Percentiles rank a stretch among this genome's conserved stretches.
phyloP scores from a whole-genome alignment of 2,329 filamentous ascomycete genomes.

The Decorospora gaudefroyi region DNA sequence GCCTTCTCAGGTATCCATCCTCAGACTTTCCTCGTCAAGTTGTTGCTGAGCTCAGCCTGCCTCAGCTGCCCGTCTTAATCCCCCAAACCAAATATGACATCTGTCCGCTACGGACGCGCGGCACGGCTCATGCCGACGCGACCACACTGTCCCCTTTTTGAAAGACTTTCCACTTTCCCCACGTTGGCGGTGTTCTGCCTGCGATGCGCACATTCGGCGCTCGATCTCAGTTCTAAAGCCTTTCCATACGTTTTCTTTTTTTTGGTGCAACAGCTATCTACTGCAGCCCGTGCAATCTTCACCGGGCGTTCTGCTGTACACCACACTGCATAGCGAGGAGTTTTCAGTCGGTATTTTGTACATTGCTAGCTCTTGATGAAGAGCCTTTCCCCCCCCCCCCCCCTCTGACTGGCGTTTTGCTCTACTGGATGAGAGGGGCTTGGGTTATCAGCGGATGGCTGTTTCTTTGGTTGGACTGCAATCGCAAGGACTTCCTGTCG shows the following conservation, averaged over 20 bases:
- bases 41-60: constrained; percentile 12
- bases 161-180: constrained; percentile 1
- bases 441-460: not conserved
- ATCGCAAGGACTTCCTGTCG: not conserved
- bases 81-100: constrained; percentile 21
- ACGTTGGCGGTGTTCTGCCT: constrained; percentile 9
- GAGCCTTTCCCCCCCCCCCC: constrained; percentile 8
- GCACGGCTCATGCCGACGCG: constrained; percentile 16
- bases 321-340: constrained; percentile 44
- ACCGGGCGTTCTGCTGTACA: constrained; percentile 22
- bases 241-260: constrained; percentile 4
- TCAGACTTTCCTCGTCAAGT: constrained; percentile 2
- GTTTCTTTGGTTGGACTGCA: not conserved
- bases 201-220: constrained; percentile 10
- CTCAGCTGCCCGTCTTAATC: constrained; percentile 5
- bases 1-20: constrained; percentile 17
- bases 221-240: not conserved
- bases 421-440: not conserved
- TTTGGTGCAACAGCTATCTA: not conserved
- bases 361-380: constrained; percentile 26
- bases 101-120: constrained; percentile 21
- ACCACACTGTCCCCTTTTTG: constrained; percentile 7
- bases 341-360: constrained; percentile 26
- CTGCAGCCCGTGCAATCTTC: constrained; percentile 6
- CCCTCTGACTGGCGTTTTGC: constrained; percentile 12